phyloP scores from a whole-genome alignment of 2,329 filamentous ascomycete genomes.

The Mycosphaerella sp. region DNA sequence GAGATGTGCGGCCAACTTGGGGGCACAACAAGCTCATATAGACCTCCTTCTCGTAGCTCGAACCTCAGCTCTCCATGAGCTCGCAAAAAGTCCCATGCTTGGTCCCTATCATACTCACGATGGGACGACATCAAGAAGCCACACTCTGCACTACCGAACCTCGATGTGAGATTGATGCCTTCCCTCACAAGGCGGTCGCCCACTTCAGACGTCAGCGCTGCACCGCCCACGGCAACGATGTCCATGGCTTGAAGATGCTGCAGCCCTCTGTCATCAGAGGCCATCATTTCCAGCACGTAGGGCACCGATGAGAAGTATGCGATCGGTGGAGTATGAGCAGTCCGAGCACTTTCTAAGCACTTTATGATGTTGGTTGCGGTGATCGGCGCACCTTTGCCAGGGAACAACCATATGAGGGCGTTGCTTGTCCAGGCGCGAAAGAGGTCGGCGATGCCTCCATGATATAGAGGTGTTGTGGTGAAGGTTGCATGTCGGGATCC shows the following conservation, averaged over 20 bases:
- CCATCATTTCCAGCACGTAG: conserved; percentile 52
- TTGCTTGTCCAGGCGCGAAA: conserved; percentile 57
- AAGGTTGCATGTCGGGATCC: conserved; percentile 47
- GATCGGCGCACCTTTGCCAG: conserved; percentile 50
- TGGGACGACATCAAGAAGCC: conserved; percentile 60
- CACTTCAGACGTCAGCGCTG: conserved; percentile 48
- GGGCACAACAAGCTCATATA: conserved; percentile 52
- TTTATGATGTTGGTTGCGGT: conserved; percentile 50
- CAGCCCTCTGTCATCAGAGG: conserved; percentile 41
- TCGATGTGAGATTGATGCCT: conserved; percentile 53
- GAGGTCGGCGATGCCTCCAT: conserved; percentile 59
- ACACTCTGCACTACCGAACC: conserved; percentile 61
- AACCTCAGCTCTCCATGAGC: conserved; percentile 41
- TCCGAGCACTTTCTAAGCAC: conserved; percentile 41
- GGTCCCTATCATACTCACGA: conserved; percentile 49
- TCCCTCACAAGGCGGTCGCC: conserved; percentile 49
- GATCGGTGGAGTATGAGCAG: conserved; percentile 33
- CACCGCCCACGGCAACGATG: conserved; percentile 59
- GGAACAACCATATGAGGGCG: conserved; percentile 58
- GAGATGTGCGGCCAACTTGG: conserved; percentile 54
- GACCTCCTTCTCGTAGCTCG: conserved; percentile 39
- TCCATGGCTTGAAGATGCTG: conserved; percentile 47
- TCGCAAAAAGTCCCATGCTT: conserved; percentile 57
- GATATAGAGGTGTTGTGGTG: conserved; percentile 60
- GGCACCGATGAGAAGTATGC: conserved; percentile 59